Conservation (phyloP, 108 stramenopile species). For the Fragilaria radians region DNA sequence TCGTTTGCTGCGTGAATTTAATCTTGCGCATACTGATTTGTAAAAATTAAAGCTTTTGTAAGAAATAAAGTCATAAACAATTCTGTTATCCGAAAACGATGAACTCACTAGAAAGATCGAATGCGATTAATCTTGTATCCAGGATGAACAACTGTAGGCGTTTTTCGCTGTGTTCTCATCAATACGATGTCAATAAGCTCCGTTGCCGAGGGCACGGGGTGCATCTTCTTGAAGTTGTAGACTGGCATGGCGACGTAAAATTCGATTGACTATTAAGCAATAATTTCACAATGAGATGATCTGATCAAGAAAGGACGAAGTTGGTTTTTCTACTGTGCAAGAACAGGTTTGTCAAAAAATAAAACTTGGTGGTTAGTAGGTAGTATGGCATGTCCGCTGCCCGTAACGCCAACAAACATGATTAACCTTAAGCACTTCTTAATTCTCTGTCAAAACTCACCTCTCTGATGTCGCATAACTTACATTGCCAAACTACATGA, state of each 20-base stretch:
- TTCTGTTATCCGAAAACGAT: not conserved
- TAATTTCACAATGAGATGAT: no score
- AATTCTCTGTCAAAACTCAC: no score
- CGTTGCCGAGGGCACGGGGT: conserved; percentile 89
- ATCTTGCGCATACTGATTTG: conserved; percentile 93
- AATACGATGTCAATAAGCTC: conserved; percentile 98
- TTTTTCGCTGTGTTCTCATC: conserved; percentile 92
- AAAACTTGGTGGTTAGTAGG: no score
- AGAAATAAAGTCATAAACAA: not conserved
- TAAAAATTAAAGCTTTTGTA: conserved; percentile 2
- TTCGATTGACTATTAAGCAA: no score
- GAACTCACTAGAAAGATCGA: conserved; percentile 91
- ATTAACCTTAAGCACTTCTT: no score
- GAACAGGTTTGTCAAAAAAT: no score
- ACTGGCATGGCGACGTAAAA: conserved; percentile 90
- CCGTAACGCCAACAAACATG: no score
- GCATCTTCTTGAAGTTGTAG: conserved; percentile 99
- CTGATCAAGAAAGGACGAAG: no score
- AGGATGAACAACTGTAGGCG: conserved; percentile 98
- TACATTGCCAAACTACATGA: no score
- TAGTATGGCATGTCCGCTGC: no score
- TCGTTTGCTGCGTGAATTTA: conserved; percentile 98
- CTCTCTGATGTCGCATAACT: no score
- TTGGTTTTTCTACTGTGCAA: no score
- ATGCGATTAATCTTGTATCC: conserved; percentile 96